phyloP scores from a whole-genome alignment of 1,284 basidiomycete species.

The Cutaneotrichosporon sp. region DNA sequence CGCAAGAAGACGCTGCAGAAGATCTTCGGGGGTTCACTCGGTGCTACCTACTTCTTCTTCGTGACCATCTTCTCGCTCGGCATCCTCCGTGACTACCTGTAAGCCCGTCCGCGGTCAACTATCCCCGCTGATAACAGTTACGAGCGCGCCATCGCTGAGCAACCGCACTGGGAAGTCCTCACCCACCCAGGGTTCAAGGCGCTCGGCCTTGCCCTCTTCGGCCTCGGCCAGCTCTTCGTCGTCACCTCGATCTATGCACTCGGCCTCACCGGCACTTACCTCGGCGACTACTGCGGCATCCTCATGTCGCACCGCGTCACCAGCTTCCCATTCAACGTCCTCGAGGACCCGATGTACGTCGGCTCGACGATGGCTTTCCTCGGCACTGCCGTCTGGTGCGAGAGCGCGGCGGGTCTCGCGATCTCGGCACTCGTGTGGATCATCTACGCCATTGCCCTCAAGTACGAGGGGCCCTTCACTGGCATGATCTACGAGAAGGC shows the following conservation, averaged over 20 bases:
- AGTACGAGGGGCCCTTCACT: conserved; percentile 67
- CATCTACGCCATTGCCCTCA: conserved; percentile 77
- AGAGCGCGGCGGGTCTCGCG: conserved; percentile 73
- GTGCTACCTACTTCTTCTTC: conserved; percentile 89
- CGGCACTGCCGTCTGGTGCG: conserved; percentile 80
- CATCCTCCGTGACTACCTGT: conserved; percentile 81
- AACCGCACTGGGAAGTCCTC: conserved; percentile 49
- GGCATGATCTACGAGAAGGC: conserved; percentile 52
- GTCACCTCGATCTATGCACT: conserved; percentile 85
- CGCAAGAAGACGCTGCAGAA: conserved; percentile 81
- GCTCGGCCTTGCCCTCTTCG: conserved; percentile 67
- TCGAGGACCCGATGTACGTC: conserved; percentile 93
- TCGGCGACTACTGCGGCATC: conserved; percentile 99
- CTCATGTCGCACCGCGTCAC: conserved; percentile 76
- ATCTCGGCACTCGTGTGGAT: conserved; percentile 75
- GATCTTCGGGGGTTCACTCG: conserved; percentile 67
- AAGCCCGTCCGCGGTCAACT: conserved; percentile 47
- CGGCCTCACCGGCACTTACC: conserved; percentile 82
- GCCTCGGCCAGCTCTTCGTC: conserved; percentile 74
- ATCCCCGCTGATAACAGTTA: conserved; percentile 33
- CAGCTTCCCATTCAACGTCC: conserved; percentile 93
- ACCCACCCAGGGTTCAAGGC: conserved; percentile 62
- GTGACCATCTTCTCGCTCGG: conserved; percentile 84
- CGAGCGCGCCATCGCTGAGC: conserved; percentile 38
- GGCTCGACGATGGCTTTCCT: conserved; percentile 84